A percentile compares a stretch with the other conserved stretches of the same genome.
These are phyloP conservation scores for Blakeslea trispora DNA, from an alignment of 371 early-diverging fungal species.

Conservation along the genomic window DNA sequence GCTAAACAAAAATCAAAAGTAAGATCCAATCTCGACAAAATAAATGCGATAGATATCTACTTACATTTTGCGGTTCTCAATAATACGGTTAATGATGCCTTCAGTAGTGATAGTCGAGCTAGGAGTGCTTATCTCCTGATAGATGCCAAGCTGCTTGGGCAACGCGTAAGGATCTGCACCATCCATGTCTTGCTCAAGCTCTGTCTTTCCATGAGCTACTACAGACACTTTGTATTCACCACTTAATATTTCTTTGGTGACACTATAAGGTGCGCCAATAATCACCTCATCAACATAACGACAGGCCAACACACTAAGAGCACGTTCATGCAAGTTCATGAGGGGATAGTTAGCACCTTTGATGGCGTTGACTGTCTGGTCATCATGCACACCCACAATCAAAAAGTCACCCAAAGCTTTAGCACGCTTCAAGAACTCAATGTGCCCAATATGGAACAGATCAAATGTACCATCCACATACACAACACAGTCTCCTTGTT, in stretches of 20 bases:
- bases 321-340: conserved; percentile 94
- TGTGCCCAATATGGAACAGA: conserved; percentile 96
- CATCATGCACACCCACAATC: conserved; percentile 94
- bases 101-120: conserved; percentile 79
- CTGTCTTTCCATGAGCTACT: conserved; percentile 78
- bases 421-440: conserved; percentile 89
- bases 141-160: conserved; percentile 75
- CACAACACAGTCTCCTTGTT: conserved; percentile 67
- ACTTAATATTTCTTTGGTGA: conserved; percentile 76
- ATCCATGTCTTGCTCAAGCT: conserved; percentile 64
- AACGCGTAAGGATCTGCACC: conserved; percentile 84
- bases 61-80: conserved; percentile 80
- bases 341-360: conserved; percentile 89
- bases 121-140: conserved; percentile 74
- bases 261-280: conserved; percentile 86
- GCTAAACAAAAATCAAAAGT: conserved; percentile 15
- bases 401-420: conserved; percentile 86
- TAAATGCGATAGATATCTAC: conserved; percentile 29
- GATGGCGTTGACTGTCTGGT: conserved; percentile 85
- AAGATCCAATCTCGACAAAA: neutral
- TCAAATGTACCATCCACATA: conserved; percentile 98
- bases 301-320: conserved; percentile 86
- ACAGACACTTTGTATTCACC: conserved; percentile 81
- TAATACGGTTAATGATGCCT: conserved; percentile 85
- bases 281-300: conserved; percentile 90